These are phyloP conservation scores for Pichia thaimueangensis DNA, from an alignment of 805 yeast species.

Conservation along the genomic window DNA sequence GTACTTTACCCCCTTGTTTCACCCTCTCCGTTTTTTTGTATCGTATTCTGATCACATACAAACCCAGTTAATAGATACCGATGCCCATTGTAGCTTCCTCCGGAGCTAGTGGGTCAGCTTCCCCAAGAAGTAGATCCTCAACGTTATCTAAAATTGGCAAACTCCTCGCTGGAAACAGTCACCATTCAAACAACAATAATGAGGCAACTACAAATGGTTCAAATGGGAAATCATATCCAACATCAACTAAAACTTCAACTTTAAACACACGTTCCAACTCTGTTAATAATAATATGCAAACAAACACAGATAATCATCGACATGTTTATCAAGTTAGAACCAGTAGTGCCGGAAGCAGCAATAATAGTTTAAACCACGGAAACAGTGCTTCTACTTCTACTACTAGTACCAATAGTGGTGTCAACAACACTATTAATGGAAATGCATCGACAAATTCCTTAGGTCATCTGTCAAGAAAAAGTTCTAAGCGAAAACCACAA, in stretches of 20 bases:
- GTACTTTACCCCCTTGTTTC: too few relatives aligned
- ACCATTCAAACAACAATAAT: neutral
- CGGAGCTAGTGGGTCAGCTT: neutral
- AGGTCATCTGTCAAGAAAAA: neutral
- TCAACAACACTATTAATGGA: neutral
- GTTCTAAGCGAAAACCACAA: neutral
- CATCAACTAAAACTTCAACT: too few relatives aligned
- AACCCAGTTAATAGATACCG: too few relatives aligned
- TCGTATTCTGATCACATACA: too few relatives aligned
- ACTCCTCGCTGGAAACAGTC: constrained; percentile 2
- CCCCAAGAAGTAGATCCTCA: constrained; percentile 4
- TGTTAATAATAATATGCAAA: too few relatives aligned
- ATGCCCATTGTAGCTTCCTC: neutral
- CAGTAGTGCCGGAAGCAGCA: neutral
- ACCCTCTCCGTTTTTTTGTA: too few relatives aligned
- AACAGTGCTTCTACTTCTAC: neutral
- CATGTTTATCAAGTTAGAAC: neutral
- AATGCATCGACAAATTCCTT: neutral
- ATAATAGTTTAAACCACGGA: neutral
- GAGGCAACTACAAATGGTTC: neutral
- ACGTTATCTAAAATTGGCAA: constrained; percentile 8
- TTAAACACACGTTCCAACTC: too few relatives aligned
- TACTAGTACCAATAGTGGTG: neutral
- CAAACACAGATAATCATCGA: too few relatives aligned
- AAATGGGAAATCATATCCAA: too few relatives aligned